Conservation (phyloP, 1,139 yeast genomes). For the Debaryomyces subglobosus region DNA sequence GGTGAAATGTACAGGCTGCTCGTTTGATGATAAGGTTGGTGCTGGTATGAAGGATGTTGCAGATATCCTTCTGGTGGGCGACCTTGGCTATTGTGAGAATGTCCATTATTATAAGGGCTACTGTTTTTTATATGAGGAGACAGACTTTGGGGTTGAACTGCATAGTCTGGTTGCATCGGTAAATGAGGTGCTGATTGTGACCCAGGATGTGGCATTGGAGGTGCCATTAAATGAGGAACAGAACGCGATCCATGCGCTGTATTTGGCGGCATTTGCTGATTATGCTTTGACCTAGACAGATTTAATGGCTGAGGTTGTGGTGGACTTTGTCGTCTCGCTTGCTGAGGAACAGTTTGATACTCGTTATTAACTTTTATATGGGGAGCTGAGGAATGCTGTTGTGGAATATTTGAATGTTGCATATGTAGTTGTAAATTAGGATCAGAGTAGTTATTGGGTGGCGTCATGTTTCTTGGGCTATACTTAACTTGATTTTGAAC, state of each 20-base stretch:
- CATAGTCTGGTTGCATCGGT: background rate
- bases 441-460: background rate
- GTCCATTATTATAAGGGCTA: background rate
- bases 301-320: background rate
- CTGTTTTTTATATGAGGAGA: background rate
- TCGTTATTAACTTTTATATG: background rate
- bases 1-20: background rate
- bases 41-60: background rate
- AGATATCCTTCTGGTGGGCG: background rate
- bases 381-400: background rate
- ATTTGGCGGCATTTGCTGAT: background rate
- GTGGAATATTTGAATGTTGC: background rate
- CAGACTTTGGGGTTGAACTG: background rate
- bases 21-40: conserved; percentile 1
- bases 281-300: background rate
- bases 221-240: background rate
- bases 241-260: background rate
- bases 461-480: background rate
- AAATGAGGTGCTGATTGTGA: conserved; percentile 1
- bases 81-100: background rate
- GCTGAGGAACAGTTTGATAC: background rate
- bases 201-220: background rate
- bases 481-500: background rate
- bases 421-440: background rate
- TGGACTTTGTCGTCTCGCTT: background rate